phyloP scores from a whole-genome alignment of 345 rosid species.

The Lepidium didymum region DNA sequence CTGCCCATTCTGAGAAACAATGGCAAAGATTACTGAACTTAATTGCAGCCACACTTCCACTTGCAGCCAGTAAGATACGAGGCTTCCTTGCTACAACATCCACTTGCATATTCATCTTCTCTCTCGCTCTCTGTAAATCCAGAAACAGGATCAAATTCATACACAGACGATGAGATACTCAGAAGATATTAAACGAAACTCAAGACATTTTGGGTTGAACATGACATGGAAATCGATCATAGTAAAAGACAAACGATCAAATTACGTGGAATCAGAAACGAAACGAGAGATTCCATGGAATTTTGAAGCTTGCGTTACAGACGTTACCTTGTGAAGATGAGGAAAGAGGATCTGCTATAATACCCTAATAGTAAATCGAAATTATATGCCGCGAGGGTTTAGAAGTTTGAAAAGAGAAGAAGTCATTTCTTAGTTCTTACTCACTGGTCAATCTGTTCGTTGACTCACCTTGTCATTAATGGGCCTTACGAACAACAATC shows the following conservation, averaged over 20 bases:
- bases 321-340: background rate
- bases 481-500: background rate
- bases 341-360: background rate
- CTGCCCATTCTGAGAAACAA: conserved; percentile 74
- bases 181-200: no score
- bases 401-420: background rate
- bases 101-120: conserved; percentile 18
- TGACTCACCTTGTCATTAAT: background rate
- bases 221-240: background rate
- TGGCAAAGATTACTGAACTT: conserved; percentile 67
- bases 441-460: background rate
- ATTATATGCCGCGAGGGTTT: background rate
- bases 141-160: background rate
- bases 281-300: background rate
- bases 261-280: background rate
- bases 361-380: background rate
- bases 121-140: background rate
- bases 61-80: conserved; percentile 63
- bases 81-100: conserved; percentile 36
- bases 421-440: no score
- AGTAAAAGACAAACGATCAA: background rate
- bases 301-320: background rate
- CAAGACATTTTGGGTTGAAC: no score
- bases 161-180: background rate
- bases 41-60: conserved; percentile 81